Evolutionary conservation across 2,329 filamentous ascomycete genomes (phyloP).

Genomic region (Metarhizium rileyi): DNA sequence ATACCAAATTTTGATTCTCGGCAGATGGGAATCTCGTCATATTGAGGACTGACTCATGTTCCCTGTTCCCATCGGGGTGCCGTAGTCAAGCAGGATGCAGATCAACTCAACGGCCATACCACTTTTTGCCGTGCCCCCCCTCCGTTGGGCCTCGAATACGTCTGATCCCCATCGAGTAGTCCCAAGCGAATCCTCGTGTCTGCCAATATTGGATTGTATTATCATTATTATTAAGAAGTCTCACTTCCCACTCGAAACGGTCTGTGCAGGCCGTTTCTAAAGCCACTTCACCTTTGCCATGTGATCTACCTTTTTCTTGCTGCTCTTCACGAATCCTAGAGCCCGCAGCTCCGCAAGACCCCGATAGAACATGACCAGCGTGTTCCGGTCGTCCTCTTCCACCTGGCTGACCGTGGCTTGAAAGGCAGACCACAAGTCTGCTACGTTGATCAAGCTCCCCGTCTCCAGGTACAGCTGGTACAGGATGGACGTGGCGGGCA

Average conservation of each 20-base stretch:
- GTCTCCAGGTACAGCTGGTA: conserved; percentile 75
- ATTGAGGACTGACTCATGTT: not conserved
- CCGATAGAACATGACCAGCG: conserved; percentile 72
- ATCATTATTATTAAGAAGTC: not conserved
- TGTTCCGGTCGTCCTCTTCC: conserved; percentile 42
- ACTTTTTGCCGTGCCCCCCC: not conserved
- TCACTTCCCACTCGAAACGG: not conserved
- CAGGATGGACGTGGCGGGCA: conserved; percentile 62
- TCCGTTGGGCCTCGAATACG: too few relatives aligned
- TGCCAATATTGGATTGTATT: not conserved
- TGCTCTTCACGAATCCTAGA: conserved; percentile 80
- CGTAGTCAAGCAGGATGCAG: too few relatives aligned
- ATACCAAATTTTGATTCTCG: not conserved
- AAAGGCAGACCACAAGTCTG: conserved; percentile 73
- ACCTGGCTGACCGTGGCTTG: conserved; percentile 45
- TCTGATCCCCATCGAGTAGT: too few relatives aligned
- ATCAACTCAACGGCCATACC: not conserved
- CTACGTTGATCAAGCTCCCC: conserved; percentile 66
- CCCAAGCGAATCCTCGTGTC: too few relatives aligned
- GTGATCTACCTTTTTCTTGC: conserved; percentile 86
- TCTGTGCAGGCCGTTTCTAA: conserved; percentile 15
- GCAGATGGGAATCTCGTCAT: not conserved
- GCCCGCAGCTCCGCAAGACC: conserved; percentile 75
- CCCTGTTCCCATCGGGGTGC: not conserved
- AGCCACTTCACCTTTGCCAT: conserved; percentile 83